phyloP scores from a whole-genome alignment of 1,284 basidiomycete genomes.

The Athelia sp. region DNA sequence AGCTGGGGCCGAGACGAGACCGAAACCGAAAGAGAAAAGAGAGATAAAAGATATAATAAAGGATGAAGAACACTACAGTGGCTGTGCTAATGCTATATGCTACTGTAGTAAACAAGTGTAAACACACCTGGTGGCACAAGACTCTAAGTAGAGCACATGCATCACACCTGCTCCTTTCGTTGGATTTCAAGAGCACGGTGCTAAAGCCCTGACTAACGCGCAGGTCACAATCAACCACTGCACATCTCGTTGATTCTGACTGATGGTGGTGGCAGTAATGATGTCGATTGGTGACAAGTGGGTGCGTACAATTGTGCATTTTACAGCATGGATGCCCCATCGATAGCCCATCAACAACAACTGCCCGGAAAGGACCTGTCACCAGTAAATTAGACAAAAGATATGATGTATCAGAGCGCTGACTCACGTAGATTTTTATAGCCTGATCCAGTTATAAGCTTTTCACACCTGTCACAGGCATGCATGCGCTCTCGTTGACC shows the following conservation, averaged over 20 bases:
- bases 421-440: neutral
- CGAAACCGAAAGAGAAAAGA: too few species aligned
- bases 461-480: conserved; percentile 16
- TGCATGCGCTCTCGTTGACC: conserved; percentile 16
- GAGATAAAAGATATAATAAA: too few species aligned
- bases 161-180: too few species aligned
- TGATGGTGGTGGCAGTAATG: conserved; percentile 16
- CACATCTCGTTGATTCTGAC: too few species aligned
- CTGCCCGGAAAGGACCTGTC: conserved; percentile 5
- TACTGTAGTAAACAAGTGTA: too few species aligned
- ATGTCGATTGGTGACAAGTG: conserved; percentile 10
- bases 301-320: conserved; percentile 14
- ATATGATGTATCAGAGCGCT: neutral
- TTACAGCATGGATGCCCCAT: conserved; percentile 27
- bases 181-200: too few species aligned
- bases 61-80: too few species aligned
- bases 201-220: conserved; percentile 1
- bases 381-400: neutral
- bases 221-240: too few species aligned
- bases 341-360: conserved; percentile 25
- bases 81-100: too few species aligned
- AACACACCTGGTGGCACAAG: too few species aligned
- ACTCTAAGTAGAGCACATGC: too few species aligned
- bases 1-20: too few species aligned
- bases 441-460: neutral